Base-by-base conservation (phyloP, 2,329 filamentous ascomycete genomes). In the Aspergillus ustus region DNA sequence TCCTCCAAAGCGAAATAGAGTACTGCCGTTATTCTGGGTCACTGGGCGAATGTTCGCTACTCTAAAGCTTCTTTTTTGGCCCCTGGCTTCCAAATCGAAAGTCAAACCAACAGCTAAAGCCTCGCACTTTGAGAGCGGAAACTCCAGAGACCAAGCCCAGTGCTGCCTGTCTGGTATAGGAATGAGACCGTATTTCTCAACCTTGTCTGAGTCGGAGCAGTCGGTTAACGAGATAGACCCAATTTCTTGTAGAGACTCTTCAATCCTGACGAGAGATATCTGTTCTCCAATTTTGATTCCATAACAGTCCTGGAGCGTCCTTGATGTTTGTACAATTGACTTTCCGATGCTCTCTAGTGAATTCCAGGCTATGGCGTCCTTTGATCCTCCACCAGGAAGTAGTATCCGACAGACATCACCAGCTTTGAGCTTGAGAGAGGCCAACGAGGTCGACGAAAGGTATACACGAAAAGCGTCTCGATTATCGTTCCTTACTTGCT, bases 251-350 rank as follows among this genome's bases (percentile, higher is more conserved):
- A 89, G 75, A 2, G 78, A 68, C 2, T 77, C 78, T 7, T 82
- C 82, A 9, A 84, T 82, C 63, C 78, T 83, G 2, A 83, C 80
- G 25, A 93, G 84, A 7, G 83, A 82, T 52, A 96, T 81, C 54
- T 87, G 84, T 52, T 93, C 90, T 17, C 87, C 88, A 4, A 95
- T 81, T 63, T 89, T 89, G 68, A 96, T 85, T 1, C 86, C 87
- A 67, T 90, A 90, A 7, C 87, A 84, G 40, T 91, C 89, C 64
- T 91, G 89, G 57, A 96, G 86, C 6, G 87, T 82, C 64, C 91
- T 89, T 22, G 91, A 89, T 80, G 91, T 86, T 81, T 93, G 84
- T 53, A 91, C 81, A 60, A 92, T 83, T 64, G 89, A 85, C 66
- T 86, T 87, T 70, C 88, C 85, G 67, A 92, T 80, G 69, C 88